Base-by-base conservation (phyloP, 2,329 filamentous ascomycete genomes). In the Lachnellula subtilissima region DNA sequence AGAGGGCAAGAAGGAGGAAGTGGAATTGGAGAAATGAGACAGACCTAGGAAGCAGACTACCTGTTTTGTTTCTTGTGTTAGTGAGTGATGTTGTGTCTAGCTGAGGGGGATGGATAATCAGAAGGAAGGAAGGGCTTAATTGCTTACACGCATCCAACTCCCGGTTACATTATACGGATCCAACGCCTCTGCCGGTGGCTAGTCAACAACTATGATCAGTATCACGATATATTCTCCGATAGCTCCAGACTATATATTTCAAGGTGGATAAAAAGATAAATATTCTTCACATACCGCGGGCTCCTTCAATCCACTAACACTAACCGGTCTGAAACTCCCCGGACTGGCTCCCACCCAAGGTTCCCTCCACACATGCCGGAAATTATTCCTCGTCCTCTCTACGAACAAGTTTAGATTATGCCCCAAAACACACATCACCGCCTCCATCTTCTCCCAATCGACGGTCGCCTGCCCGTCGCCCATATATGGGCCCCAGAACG, bases 401-500 rank as follows among this genome's bases (percentile, higher is more conserved):
- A 40, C 72, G 61, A 81, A 79, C 9, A 71, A 67, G 40, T 74
- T 70, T 51, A 88, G 75, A 66, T 90, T 91, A 66, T 80, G 77
- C 3, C 80, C 80, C 3, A 92, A 70, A 2, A 87, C 82, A 3
- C 91, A 75, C 76, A 91, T 82, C 53, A 91, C 81, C 8, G 86
- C 84, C 70, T 92, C 88, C 11, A 91, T 73, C 73, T 88, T 89
- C 70, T 92, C 87, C 89, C 89, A 93, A 70, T 93, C 88, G 0
- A 89, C 85, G 5, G 72, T 70, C 52, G 77, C 78, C 2, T 75
- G 78, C 1, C 79, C 82, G 65, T 91, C 87, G 50, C 81, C 74
- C 65, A 79, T 73, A 64, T 89, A 92, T 0, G 89, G 89, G 0
- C 89, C 89, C 88, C 88, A 92, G 37, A 76, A 69, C 1, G 80